Evolutionary conservation across 805 yeast genomes (phyloP).

Genomic region (Cyberlindnera galapagoensis): DNA sequence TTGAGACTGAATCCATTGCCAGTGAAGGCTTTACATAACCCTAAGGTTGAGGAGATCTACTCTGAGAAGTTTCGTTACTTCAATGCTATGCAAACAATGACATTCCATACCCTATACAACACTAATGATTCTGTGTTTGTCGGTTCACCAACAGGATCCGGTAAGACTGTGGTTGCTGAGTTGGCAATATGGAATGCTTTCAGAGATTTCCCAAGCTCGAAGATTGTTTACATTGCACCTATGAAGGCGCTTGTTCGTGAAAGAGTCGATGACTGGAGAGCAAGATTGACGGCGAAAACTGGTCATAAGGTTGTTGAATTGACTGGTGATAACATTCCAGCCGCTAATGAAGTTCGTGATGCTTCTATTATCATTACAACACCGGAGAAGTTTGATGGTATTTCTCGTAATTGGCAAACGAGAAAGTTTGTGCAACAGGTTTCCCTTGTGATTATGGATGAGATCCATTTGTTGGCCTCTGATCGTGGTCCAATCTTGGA

Average conservation of each 20-base stretch:
- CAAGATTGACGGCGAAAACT: constrained; percentile 72
- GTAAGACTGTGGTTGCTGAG: constrained; percentile 96
- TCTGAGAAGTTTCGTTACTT: constrained; percentile 67
- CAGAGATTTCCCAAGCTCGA: constrained; percentile 76
- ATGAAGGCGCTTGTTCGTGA: constrained; percentile 94
- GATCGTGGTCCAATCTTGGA: constrained; percentile 98
- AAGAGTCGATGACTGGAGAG: constrained; percentile 84
- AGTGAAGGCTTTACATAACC: constrained; percentile 66
- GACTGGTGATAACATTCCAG: constrained; percentile 93
- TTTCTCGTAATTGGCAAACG: constrained; percentile 87
- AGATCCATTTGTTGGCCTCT: constrained; percentile 93
- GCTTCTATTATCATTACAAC: constrained; percentile 91
- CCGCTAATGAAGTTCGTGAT: constrained; percentile 66
- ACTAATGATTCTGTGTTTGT: constrained; percentile 74
- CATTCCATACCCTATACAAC: constrained; percentile 83
- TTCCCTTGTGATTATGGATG: constrained; percentile 84
- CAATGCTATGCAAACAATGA: constrained; percentile 99
- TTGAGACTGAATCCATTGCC: constrained; percentile 84
- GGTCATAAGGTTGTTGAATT: constrained; percentile 82
- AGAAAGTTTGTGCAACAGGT: constrained; percentile 83
- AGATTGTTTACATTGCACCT: constrained; percentile 89
- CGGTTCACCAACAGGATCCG: constrained; percentile 98
- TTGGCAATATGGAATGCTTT: constrained; percentile 97
- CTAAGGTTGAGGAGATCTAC: constrained; percentile 63
- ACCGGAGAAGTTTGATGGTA: constrained; percentile 97